A percentile compares a stretch with the other conserved stretches of the same genome.
Evolutionary conservation across 2,329 filamentous ascomycete genomes (phyloP).

Genomic region (Ophiocordyceps unilateralis): DNA sequence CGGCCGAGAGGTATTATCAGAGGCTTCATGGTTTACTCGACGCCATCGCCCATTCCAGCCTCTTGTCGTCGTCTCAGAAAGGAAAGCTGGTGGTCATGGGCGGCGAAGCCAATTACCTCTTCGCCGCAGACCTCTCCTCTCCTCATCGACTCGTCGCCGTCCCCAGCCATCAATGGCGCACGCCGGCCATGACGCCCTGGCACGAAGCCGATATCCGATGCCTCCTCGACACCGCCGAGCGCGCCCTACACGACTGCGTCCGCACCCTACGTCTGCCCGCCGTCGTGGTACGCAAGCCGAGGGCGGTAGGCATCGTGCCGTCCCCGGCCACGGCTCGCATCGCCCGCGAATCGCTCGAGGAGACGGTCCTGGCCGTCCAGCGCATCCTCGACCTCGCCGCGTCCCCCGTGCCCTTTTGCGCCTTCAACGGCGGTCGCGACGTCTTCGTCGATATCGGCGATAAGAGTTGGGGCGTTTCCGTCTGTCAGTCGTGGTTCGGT

Average conservation of each 20-base stretch:
- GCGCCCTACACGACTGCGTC: conserved; percentile 66
- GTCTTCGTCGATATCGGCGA: conserved; percentile 98
- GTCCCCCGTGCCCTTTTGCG: conserved; percentile 64
- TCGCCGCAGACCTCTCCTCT: conserved; percentile 51
- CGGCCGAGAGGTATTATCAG: conserved; percentile 69
- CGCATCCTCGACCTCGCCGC: conserved; percentile 61
- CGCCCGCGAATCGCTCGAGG: conserved; percentile 77
- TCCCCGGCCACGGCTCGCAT: conserved; percentile 44
- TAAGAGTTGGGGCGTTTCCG: conserved; percentile 87
- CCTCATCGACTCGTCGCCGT: conserved; percentile 54
- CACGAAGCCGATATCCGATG: conserved; percentile 57
- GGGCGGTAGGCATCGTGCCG: conserved; percentile 65
- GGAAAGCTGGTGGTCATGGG: conserved; percentile 81
- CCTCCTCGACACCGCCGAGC: conserved; percentile 80
- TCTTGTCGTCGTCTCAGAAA: conserved; percentile 48
- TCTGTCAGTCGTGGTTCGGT: conserved; percentile 79
- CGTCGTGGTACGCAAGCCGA: conserved; percentile 68
- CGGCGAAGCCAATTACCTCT: conserved; percentile 91
- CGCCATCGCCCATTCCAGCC: conserved; percentile 44
- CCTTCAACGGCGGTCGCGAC: conserved; percentile 94
- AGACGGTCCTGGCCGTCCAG: conserved; percentile 88
- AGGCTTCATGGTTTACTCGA: conserved; percentile 77
- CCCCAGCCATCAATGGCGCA: conserved; percentile 50
- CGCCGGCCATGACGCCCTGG: conserved; percentile 64
- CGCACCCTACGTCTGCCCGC: conserved; percentile 65